Percentiles rank a stretch among this genome's conserved stretches.
These are phyloP conservation scores for Aphanoascus verrucosus DNA, from an alignment of 2,329 filamentous ascomycete species.

Conservation along the genomic window DNA sequence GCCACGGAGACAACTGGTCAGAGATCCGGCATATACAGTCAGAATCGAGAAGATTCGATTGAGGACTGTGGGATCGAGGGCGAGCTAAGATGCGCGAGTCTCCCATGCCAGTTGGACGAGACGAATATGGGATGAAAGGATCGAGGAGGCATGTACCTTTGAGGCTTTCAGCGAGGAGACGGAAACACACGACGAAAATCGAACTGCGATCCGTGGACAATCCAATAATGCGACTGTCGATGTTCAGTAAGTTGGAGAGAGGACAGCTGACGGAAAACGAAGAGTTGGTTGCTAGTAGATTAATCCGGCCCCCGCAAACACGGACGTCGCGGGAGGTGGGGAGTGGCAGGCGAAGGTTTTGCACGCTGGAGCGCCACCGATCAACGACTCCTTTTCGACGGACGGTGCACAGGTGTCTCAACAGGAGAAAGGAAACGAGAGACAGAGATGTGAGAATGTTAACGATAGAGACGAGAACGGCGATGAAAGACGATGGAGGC, in stretches of 20 bases:
- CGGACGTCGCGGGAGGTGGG: too few relatives aligned
- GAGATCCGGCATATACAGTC: neutral
- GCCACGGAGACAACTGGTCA: neutral
- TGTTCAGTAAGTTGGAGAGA: too few relatives aligned
- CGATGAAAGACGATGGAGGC: neutral
- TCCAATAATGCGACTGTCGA: too few relatives aligned
- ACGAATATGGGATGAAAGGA: neutral
- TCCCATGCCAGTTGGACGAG: neutral
- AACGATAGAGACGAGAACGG: neutral
- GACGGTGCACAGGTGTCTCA: neutral
- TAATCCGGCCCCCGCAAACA: too few relatives aligned
- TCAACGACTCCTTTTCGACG: neutral
- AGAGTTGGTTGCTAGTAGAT: too few relatives aligned
- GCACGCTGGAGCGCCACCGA: neutral
- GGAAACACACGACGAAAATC: neutral
- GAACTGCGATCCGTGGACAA: too few relatives aligned
- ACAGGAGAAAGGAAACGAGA: neutral
- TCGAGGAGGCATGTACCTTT: neutral
- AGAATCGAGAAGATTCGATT: neutral
- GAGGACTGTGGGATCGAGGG: neutral
- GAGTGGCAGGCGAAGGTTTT: too few relatives aligned
- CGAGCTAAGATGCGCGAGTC: neutral
- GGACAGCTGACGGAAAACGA: too few relatives aligned
- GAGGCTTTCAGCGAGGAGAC: neutral
- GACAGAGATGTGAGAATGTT: neutral